These are phyloP conservation scores for Xylaria curta DNA, from an alignment of 495 filamentous ascomycete species.

Conservation along the genomic window DNA sequence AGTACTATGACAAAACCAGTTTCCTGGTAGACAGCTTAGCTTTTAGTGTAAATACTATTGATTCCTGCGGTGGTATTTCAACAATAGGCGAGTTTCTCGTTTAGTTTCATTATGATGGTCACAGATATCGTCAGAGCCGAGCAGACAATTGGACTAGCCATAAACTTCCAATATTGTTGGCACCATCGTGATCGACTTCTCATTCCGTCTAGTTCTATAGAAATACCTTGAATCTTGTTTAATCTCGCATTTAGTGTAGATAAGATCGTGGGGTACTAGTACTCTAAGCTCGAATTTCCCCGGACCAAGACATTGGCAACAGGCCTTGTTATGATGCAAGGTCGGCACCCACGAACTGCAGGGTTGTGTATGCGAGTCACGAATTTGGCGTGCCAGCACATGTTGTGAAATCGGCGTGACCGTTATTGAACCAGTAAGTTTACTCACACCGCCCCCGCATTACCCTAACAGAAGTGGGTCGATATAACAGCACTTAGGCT, in stretches of 20 bases:
- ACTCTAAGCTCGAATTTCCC: not conserved
- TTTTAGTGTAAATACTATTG: not conserved
- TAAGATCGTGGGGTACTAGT: not conserved
- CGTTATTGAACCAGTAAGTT: not conserved
- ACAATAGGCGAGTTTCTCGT: not conserved
- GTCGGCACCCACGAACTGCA: not conserved
- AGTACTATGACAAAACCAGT: slow-evolving; percentile 8
- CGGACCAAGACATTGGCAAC: not conserved
- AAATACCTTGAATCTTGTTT: not conserved
- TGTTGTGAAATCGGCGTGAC: not conserved
- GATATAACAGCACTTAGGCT: not conserved
- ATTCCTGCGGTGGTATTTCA: not conserved
- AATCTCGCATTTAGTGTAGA: not conserved
- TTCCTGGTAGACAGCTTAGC: slow-evolving; percentile 1
- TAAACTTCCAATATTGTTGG: not conserved
- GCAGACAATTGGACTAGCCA: not conserved
- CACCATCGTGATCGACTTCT: not conserved
- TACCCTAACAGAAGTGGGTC: not conserved
- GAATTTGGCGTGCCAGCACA: not conserved
- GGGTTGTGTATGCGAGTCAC: slow-evolving; percentile 10
- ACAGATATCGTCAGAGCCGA: not conserved
- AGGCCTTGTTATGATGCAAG: slow-evolving; percentile 1
- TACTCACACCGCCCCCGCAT: not conserved
- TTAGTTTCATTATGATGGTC: slow-evolving; percentile 21
- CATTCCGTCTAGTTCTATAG: not conserved